Base-by-base conservation (phyloP, 768 basidiomycete species). In the Cubamyces sp. region DNA sequence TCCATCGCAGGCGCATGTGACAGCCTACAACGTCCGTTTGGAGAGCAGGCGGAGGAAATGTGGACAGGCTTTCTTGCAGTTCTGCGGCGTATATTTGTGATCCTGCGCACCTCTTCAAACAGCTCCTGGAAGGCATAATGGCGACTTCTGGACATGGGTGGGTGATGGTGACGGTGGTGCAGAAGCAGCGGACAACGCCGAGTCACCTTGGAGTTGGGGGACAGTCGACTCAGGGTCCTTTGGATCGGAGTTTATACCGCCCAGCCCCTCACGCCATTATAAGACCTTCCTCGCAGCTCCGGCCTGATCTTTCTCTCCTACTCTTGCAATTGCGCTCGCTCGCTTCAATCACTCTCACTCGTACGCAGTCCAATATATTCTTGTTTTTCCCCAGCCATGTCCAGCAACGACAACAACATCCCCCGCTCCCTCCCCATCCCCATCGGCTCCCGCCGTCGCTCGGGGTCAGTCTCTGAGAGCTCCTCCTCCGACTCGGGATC, bases 381-480 rank as follows among this genome's bases (percentile, higher is more conserved):
- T n/a, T 5, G 21, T 54, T 42, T 55, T 21, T 28, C 53, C 45
- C 26, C 7, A 34, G 11, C 26, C 46, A 71, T 70, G 71, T 55
- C 71, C 30, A 26, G 54, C 61, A 64, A 66, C 69, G 55, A 57
- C 53, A 61, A 74, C 51, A 70, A 65, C 66, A 62, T 74, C n/a
- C 81, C 79, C 41, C 88, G 77, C 73, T 85, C 88, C 21, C 80
- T 82, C 46, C 90, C 90, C 52, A 91, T 92, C 69, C 80, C 87
- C 57, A 85, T 88, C 69, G 71, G 75, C 34, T 71, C 75, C 48
- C 81, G 88, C 39, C 71, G 76, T 14, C 88, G 89, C 55, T 88
- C 89, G 15, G 71, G 78, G 46, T 91, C 89, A 0, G 73, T 85
- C 46, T 88, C 87, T 6, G 69, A 70, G 25, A 16, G 39, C n/a